A percentile compares a stretch with the other conserved stretches of the same genome.
These are phyloP conservation scores for Wickerhamiella lipophila DNA, from an alignment of 805 yeast genomes.

Conservation along the genomic window DNA sequence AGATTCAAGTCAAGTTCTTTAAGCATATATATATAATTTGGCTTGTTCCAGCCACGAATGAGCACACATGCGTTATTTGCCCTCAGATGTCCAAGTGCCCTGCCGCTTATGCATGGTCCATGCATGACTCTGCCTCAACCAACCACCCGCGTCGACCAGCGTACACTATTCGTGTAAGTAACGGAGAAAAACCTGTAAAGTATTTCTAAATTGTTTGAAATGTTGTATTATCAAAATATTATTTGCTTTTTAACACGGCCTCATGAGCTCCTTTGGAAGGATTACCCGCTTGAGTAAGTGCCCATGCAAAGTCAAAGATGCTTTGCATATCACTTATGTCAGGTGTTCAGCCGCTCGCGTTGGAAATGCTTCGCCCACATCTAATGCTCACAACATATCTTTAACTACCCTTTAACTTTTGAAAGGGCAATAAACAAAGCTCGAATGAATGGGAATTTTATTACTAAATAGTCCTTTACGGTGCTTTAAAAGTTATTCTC, in stretches of 20 bases:
- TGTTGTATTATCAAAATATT: too few species aligned
- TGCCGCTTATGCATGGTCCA: not conserved
- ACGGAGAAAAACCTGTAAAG: too few species aligned
- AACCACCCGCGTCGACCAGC: not conserved
- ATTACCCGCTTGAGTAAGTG: not conserved
- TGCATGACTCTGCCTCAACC: not conserved
- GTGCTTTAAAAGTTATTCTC: constrained; percentile 23
- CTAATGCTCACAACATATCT: too few species aligned
- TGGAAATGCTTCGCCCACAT: not conserved
- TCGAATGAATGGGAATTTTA: too few species aligned
- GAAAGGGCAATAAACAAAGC: too few species aligned
- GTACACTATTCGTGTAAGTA: too few species aligned
- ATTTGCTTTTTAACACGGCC: not conserved
- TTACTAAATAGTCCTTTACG: too few species aligned
- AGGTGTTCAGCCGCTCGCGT: constrained; percentile 1
- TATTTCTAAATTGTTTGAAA: too few species aligned
- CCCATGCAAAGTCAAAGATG: not conserved
- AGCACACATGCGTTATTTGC: not conserved
- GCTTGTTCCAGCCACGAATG: not conserved
- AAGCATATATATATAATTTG: not conserved
- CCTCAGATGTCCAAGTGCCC: not conserved
- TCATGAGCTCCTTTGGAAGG: not conserved
- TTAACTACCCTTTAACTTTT: too few species aligned
- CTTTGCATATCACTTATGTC: not conserved
- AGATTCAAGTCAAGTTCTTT: not conserved